Evolutionary conservation across 306 rosid species (phyloP).

Genomic region (Corylus americana): DNA sequence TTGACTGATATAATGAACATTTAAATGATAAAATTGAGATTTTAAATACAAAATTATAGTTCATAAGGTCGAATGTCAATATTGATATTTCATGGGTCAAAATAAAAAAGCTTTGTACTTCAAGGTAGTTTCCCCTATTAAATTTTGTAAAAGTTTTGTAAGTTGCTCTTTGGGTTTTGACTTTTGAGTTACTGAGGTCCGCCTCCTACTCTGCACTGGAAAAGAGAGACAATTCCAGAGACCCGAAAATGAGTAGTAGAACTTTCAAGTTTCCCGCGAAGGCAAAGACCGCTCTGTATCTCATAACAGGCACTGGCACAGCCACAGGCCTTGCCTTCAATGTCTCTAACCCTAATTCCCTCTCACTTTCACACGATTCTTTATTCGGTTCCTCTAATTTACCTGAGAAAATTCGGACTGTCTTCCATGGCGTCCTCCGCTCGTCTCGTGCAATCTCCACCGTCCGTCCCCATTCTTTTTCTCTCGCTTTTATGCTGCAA

Average conservation of each 20-base stretch:
- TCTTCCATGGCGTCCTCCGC: slow-evolving; percentile 61
- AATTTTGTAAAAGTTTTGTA: too few species aligned
- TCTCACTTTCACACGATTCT: slow-evolving; percentile 22
- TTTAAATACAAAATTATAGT: too few species aligned
- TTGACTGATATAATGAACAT: too few species aligned
- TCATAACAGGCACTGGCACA: slow-evolving; percentile 34
- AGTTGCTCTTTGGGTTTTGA: too few species aligned
- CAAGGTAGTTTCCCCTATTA: too few species aligned
- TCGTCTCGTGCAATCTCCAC: slow-evolving; percentile 72
- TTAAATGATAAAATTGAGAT: too few species aligned
- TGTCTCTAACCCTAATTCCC: slow-evolving; percentile 20
- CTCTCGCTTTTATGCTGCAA: not conserved
- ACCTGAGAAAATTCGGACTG: slow-evolving; percentile 30
- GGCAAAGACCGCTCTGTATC: slow-evolving; percentile 34
- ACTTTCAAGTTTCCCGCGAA: slow-evolving; percentile 51
- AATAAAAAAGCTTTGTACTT: too few species aligned
- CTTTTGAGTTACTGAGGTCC: too few species aligned
- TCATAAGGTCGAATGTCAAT: too few species aligned
- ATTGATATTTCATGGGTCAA: too few species aligned
- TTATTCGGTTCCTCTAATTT: slow-evolving; percentile 8
- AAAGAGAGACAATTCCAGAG: not conserved
- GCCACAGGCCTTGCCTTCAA: slow-evolving; percentile 31
- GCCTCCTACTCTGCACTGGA: too few species aligned
- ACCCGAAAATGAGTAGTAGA: slow-evolving; percentile 27
- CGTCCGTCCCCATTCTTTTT: slow-evolving; percentile 35